Base-by-base conservation (phyloP, 495 filamentous ascomycete genomes). In the Aspergillus carlsbadensis region DNA sequence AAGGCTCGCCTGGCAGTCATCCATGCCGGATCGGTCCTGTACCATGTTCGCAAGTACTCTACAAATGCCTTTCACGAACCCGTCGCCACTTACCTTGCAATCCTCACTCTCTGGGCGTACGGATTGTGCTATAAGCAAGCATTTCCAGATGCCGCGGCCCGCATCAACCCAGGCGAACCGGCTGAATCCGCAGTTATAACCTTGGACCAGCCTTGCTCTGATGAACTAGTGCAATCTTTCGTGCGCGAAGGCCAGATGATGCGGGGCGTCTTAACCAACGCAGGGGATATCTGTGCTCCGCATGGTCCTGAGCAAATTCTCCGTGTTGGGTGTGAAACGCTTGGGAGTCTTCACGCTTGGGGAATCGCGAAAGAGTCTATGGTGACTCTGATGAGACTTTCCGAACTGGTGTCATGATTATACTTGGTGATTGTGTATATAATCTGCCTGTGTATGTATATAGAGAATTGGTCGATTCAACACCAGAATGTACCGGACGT, bases 1-100 rank as follows among this genome's bases (percentile, higher is more conserved):
- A 83, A 83, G 60, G 80, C 80, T 15, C 74, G 80, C 6, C 65
- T 83, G 3, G 77, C 79, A 14, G 74, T 82, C n/a, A 73, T 82
- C 5, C 80, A 83, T 54, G 76, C 79, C 6, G 80, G 80, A 0
- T 66, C 70, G 5, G 63, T 74, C 0, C 70, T 82, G 22, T 82
- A 77, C 73, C 76, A 82, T 52, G 63, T 81, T 3, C 72, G 77
- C 17, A 69, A 75, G 15, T 79, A 77, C 53, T 77, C 78, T 8
- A 69, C 65, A 0, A 74, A 72, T 54, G 70, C 70, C 20, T 82
- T 82, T 26, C 78, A 82, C 51, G 80, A 82, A 46, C 76, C 80
- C 2, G 61, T 72, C 0, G 73, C 79, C 10, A 64, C 70, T 0
- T 79, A 74, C 37, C 70, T 82, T 6, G 77, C 80, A 5, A 72